These are phyloP conservation scores for Monosporozyma aquatica DNA, from an alignment of 805 yeast genomes.

Conservation along the genomic window DNA sequence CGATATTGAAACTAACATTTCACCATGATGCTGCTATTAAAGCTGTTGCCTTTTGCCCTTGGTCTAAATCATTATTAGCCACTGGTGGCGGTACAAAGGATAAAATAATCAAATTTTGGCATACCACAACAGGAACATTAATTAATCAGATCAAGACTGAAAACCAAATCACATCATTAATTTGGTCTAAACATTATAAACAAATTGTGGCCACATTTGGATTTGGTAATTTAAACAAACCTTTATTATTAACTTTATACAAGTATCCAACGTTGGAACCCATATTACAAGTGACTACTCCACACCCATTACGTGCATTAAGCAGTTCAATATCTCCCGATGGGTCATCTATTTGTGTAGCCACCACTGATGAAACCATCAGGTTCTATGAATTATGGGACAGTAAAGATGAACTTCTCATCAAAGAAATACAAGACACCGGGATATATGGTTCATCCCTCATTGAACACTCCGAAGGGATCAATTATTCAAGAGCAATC, in stretches of 20 bases:
- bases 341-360: constrained; percentile 53
- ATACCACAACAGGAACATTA: constrained; percentile 66
- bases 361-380: constrained; percentile 70
- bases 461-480: constrained; percentile 52
- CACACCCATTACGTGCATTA: constrained; percentile 48
- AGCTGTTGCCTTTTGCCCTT: constrained; percentile 85
- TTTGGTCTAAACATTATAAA: constrained; percentile 59
- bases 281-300: constrained; percentile 40
- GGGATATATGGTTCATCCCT: constrained; percentile 49
- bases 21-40: constrained; percentile 82
- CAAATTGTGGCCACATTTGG: constrained; percentile 80
- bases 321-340: constrained; percentile 64
- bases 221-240: constrained; percentile 37
- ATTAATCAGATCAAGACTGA: constrained; percentile 46
- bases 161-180: constrained; percentile 70
- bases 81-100: constrained; percentile 91
- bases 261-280: constrained; percentile 56
- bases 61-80: constrained; percentile 71
- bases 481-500: constrained; percentile 14
- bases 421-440: constrained; percentile 33
- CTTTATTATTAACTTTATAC: constrained; percentile 49
- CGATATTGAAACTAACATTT: constrained; percentile 40
- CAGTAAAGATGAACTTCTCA: constrained; percentile 25
- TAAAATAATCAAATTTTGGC: constrained; percentile 79
- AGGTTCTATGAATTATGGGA: constrained; percentile 71